Conservation (phyloP, 2,329 filamentous ascomycete genomes). For the Aspergillus sclerotialis region DNA sequence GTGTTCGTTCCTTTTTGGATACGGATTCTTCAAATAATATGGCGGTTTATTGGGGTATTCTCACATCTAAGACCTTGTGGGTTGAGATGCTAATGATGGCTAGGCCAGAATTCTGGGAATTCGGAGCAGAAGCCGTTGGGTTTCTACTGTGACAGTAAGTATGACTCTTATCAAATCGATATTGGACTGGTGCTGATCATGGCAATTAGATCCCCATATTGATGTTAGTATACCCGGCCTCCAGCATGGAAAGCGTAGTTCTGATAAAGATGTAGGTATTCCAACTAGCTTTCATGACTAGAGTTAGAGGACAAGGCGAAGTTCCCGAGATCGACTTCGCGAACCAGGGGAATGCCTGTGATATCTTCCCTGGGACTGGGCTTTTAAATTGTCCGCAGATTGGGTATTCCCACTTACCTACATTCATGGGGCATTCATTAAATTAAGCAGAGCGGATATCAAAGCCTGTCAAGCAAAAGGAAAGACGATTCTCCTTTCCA, state of each 20-base stretch:
- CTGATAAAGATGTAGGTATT: background rate
- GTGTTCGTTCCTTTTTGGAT: background rate
- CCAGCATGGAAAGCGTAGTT: background rate
- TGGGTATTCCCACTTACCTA: background rate
- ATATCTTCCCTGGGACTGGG: background rate
- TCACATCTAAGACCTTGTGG: too few relatives aligned
- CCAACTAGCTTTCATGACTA: background rate
- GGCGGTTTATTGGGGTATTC: constrained; percentile 2
- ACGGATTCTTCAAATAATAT: constrained; percentile 1
- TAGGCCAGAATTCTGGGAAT: background rate
- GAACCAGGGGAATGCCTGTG: background rate
- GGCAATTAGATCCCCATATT: background rate
- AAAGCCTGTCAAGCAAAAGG: constrained; percentile 6
- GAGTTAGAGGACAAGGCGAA: background rate
- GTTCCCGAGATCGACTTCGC: background rate
- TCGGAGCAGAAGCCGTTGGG: background rate
- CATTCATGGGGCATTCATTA: background rate
- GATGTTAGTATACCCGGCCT: background rate
- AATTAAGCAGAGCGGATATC: constrained; percentile 2
- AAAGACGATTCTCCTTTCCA: constrained; percentile 5
- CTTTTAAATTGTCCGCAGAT: background rate
- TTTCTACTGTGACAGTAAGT: background rate
- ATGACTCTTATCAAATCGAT: too few relatives aligned
- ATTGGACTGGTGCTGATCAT: too few relatives aligned
- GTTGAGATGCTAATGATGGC: background rate